phyloP scores from a whole-genome alignment of 2,329 filamentous ascomycete genomes.

The Colletotrichum sp. region DNA sequence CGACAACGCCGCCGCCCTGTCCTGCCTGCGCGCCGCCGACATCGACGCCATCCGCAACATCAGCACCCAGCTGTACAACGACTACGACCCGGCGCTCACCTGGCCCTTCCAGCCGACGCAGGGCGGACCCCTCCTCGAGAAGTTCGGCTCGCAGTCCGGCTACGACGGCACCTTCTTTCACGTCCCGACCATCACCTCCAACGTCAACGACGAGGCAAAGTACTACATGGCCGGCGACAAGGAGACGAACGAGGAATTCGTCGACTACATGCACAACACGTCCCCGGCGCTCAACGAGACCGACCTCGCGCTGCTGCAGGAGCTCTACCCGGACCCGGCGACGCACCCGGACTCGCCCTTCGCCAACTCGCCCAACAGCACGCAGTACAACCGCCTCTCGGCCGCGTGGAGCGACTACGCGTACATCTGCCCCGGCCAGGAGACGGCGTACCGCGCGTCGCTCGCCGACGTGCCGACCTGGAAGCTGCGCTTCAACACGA shows the following conservation, averaged over 20 bases:
- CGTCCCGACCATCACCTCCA: conserved; percentile 41
- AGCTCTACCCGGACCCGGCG: conserved; percentile 40
- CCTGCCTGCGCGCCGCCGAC: conserved; percentile 53
- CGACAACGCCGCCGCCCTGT: conserved; percentile 58
- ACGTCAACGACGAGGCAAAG: conserved; percentile 40
- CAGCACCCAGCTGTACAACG: conserved; percentile 61
- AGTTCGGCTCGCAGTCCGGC: conserved; percentile 45
- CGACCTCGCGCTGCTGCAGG: conserved; percentile 32
- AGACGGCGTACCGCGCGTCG: conserved; percentile 60
- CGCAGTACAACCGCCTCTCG: conserved; percentile 48
- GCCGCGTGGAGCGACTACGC: conserved; percentile 50
- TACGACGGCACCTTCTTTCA: conserved; percentile 41
- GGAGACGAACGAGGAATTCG: conserved; percentile 39
- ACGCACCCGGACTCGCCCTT: conserved; percentile 36
- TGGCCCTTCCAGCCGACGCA: conserved; percentile 58
- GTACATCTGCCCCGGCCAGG: conserved; percentile 49
- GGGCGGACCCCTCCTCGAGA: conserved; percentile 49
- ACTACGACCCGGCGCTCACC: conserved; percentile 60
- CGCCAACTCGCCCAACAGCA: conserved; percentile 41
- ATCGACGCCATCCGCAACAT: conserved; percentile 62
- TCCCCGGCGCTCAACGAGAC: conserved; percentile 31
- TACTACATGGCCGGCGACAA: conserved; percentile 34
- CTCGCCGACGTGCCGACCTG: conserved; percentile 73
- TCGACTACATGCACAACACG: conserved; percentile 39
- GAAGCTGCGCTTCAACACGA: conserved; percentile 77